phyloP scores from a whole-genome alignment of 2,329 filamentous ascomycete species.

The Cladosporium oxysporum region DNA sequence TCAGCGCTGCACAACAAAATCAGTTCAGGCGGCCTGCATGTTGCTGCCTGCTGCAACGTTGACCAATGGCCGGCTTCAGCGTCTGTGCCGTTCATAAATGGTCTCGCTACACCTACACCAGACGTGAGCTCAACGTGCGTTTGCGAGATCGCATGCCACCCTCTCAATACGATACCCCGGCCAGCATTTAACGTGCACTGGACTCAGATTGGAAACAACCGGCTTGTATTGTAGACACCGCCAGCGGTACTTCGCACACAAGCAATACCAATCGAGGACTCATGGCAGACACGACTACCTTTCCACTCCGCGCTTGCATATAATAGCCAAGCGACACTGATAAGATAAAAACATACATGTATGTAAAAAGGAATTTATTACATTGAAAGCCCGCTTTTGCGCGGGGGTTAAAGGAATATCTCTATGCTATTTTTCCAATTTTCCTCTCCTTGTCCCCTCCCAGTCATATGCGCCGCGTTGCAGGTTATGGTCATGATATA shows the following conservation, averaged over 20 bases:
- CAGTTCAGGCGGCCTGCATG: not conserved
- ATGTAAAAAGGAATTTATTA: not conserved
- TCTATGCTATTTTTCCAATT: slow-evolving; percentile 14
- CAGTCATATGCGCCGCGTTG: not conserved
- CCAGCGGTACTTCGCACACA: not conserved
- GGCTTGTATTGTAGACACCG: not conserved
- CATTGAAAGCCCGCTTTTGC: not conserved
- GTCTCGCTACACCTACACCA: not conserved
- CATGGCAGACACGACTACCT: not conserved
- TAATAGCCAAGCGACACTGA: not conserved
- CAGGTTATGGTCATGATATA: slow-evolving; percentile 8
- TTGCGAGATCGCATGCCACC: not conserved
- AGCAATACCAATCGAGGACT: not conserved
- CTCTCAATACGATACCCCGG: not conserved
- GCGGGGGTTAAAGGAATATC: not conserved
- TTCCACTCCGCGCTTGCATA: not conserved
- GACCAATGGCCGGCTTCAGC: not conserved
- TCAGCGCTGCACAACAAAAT: not conserved
- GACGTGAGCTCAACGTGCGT: not conserved
- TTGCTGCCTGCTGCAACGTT: not conserved
- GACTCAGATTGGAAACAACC: not conserved
- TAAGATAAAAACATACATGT: not conserved
- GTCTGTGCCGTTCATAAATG: not conserved
- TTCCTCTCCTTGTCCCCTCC: not conserved
- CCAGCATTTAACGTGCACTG: not conserved